These are phyloP conservation scores for Botryotinia calthae DNA, from an alignment of 2,329 filamentous ascomycete genomes.

Conservation along the genomic window DNA sequence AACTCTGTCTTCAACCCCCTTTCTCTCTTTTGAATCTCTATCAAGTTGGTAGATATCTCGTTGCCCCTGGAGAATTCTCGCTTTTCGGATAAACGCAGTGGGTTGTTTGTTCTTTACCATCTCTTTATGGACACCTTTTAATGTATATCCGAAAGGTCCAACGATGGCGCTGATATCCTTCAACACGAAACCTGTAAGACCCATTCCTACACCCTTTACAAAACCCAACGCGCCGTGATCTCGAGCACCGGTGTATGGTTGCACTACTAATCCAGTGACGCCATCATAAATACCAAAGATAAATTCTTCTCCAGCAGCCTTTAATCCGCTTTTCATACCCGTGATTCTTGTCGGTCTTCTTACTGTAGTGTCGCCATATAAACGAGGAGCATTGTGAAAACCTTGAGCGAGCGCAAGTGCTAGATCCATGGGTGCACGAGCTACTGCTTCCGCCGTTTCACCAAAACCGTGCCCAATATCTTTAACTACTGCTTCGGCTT, in stretches of 20 bases:
- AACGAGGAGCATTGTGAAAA: conserved; percentile 67
- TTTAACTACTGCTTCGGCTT: conserved; percentile 31
- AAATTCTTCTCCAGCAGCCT: conserved; percentile 58
- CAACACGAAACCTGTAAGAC: conserved; percentile 17
- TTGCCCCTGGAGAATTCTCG: conserved; percentile 58
- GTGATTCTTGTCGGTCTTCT: conserved; percentile 61
- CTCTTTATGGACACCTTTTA: conserved; percentile 64
- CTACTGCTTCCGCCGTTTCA: conserved; percentile 33
- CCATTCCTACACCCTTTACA: conserved; percentile 19
- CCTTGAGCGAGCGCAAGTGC: conserved; percentile 58
- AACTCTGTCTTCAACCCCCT: conserved; percentile 33
- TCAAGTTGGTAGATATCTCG: conserved; percentile 43
- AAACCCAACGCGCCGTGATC: conserved; percentile 9
- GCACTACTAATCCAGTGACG: conserved; percentile 58
- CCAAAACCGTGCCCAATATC: conserved; percentile 35
- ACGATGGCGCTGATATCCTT: conserved; percentile 58
- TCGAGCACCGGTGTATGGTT: conserved; percentile 55
- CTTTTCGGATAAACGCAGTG: conserved; percentile 52
- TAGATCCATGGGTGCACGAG: conserved; percentile 56
- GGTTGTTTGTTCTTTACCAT: conserved; percentile 52
- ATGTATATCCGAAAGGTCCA: conserved; percentile 59
- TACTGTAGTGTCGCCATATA: conserved; percentile 70
- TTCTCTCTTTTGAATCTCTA: conserved; percentile 37
- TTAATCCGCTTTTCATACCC: conserved; percentile 55
- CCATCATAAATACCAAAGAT: conserved; percentile 64